These are phyloP conservation scores for Pichia heedii DNA, from an alignment of 805 yeast species.

Conservation along the genomic window DNA sequence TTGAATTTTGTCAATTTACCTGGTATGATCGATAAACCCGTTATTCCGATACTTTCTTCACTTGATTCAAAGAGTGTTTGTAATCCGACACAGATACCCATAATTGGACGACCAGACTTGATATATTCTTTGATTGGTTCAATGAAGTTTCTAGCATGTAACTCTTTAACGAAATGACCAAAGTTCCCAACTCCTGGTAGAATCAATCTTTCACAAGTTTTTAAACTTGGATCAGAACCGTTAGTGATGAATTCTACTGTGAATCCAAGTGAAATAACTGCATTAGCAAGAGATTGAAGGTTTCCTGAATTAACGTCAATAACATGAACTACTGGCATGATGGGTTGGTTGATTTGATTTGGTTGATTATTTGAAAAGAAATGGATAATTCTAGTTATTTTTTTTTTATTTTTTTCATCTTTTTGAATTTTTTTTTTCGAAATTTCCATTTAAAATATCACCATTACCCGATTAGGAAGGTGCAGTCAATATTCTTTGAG, in stretches of 20 bases:
- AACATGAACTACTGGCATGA: constrained; percentile 42
- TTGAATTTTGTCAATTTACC: constrained; percentile 55
- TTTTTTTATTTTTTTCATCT: too few relatives aligned
- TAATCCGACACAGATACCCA: constrained; percentile 97
- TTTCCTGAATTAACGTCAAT: constrained; percentile 95
- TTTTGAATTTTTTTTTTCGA: too few relatives aligned
- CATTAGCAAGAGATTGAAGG: constrained; percentile 79
- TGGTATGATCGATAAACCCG: constrained; percentile 54
- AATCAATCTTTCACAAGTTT: constrained; percentile 48
- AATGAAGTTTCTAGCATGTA: constrained; percentile 52
- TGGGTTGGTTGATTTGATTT: neutral
- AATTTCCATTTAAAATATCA: neutral
- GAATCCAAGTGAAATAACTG: constrained; percentile 72
- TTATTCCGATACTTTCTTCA: constrained; percentile 53
- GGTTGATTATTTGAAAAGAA: neutral
- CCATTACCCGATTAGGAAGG: too few relatives aligned
- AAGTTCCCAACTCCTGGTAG: constrained; percentile 97
- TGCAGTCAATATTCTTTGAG: too few relatives aligned
- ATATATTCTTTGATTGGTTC: constrained; percentile 62
- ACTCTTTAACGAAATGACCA: constrained; percentile 81
- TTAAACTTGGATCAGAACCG: constrained; percentile 42
- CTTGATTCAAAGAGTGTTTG: constrained; percentile 75
- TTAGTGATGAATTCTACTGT: constrained; percentile 51
- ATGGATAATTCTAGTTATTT: too few relatives aligned
- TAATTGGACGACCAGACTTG: constrained; percentile 68